A percentile compares a stretch with the other conserved stretches of the same genome.
Conservation (phyloP, 352 stramenopile genomes). For the Lagenidium sp. region DNA sequence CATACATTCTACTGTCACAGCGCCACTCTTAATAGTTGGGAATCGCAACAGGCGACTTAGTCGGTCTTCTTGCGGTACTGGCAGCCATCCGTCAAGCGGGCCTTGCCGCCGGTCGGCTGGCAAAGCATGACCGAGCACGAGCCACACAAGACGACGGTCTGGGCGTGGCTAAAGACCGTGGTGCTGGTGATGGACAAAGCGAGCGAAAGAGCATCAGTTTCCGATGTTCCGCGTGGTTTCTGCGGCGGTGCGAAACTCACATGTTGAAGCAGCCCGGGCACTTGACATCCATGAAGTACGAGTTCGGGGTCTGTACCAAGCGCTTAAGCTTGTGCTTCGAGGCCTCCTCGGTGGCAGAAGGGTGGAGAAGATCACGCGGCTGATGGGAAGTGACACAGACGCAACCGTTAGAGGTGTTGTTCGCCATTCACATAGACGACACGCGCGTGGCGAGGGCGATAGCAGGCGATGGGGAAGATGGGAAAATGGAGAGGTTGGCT, state of each 20-base stretch:
- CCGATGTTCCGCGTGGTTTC: too few species aligned
- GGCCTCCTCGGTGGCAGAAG: slow-evolving; percentile 91
- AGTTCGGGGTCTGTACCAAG: slow-evolving; percentile 99
- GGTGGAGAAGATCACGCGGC: slow-evolving; percentile 96
- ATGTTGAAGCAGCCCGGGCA: slow-evolving; percentile 99
- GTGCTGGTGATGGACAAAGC: slow-evolving; percentile 45
- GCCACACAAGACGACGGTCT: slow-evolving; percentile 97
- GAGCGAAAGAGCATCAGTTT: not conserved
- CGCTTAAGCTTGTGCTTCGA: slow-evolving; percentile 99
- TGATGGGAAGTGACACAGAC: slow-evolving; percentile 13
- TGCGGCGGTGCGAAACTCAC: slow-evolving; percentile 25
- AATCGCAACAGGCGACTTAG: too few species aligned
- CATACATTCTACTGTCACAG: slow-evolving; percentile 27
- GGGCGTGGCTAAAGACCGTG: slow-evolving; percentile 98
- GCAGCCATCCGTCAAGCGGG: slow-evolving; percentile 97
- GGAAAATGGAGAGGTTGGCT: too few species aligned
- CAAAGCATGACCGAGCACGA: slow-evolving; percentile 98
- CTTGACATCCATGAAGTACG: slow-evolving; percentile 99
- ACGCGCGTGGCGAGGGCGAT: not conserved
- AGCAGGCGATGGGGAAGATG: not conserved
- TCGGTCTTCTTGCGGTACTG: slow-evolving; percentile 99
- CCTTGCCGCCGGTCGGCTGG: slow-evolving; percentile 97
- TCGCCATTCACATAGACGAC: slow-evolving; percentile 3
- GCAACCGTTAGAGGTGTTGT: too few species aligned
- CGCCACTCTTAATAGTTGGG: too few species aligned